These are phyloP conservation scores for Apophysomyces trapeziformis DNA, from an alignment of 371 early-diverging fungal genomes.

Conservation along the genomic window DNA sequence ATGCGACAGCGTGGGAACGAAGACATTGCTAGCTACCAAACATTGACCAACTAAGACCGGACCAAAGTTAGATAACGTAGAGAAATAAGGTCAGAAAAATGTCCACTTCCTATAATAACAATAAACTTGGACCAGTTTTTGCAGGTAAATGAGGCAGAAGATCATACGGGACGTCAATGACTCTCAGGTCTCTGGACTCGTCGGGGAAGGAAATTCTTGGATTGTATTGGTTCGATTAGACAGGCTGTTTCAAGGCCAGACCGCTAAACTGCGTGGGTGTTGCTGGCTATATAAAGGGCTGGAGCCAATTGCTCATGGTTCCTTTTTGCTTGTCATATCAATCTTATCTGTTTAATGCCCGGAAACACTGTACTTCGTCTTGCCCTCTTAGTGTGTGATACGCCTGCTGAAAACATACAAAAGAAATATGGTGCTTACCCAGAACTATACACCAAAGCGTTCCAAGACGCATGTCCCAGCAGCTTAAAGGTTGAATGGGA, in stretches of 20 bases:
- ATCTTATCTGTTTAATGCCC: background rate
- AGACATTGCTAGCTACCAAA: too few species aligned
- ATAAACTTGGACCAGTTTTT: too few species aligned
- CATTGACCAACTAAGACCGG: too few species aligned
- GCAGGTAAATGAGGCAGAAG: too few species aligned
- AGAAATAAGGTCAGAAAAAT: too few species aligned
- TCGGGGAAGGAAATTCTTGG: too few species aligned
- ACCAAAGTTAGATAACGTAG: too few species aligned
- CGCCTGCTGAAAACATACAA: slow-evolving; percentile 49
- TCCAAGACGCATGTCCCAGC: slow-evolving; percentile 32
- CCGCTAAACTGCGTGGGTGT: background rate
- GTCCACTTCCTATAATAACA: too few species aligned
- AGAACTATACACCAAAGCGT: slow-evolving; percentile 37
- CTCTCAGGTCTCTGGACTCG: too few species aligned
- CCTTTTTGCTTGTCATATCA: background rate
- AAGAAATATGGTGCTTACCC: slow-evolving; percentile 61
- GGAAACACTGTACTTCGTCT: slow-evolving; percentile 10
- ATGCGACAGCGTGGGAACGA: too few species aligned
- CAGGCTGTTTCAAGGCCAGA: slow-evolving; percentile 7
- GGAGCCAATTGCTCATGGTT: background rate
- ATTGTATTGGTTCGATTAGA: background rate
- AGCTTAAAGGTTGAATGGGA: slow-evolving; percentile 37
- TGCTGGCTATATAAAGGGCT: background rate
- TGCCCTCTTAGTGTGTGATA: slow-evolving; percentile 61
- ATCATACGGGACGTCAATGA: too few species aligned